Conservation (phyloP, 2,329 filamentous ascomycete genomes). For the Ophiosphaerella narmari region DNA sequence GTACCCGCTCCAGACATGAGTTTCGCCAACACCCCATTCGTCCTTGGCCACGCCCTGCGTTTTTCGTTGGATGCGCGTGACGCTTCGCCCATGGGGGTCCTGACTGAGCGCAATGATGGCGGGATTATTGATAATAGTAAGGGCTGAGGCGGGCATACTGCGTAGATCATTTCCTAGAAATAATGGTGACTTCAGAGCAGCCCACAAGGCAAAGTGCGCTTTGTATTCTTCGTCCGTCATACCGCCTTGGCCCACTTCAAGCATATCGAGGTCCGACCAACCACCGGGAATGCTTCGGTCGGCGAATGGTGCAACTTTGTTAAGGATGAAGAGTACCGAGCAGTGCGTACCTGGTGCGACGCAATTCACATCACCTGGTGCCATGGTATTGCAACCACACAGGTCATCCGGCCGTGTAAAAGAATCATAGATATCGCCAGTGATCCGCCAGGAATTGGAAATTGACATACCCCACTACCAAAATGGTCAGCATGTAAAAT, state of each 20-base stretch:
- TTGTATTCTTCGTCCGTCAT: slow-evolving; percentile 42
- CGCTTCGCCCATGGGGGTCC: slow-evolving; percentile 27
- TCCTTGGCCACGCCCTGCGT: slow-evolving; percentile 24
- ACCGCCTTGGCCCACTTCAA: slow-evolving; percentile 36
- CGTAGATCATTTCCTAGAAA: slow-evolving; percentile 51
- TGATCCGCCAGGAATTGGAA: slow-evolving; percentile 43
- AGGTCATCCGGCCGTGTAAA: slow-evolving; percentile 35
- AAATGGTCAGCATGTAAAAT: slow-evolving; percentile 2
- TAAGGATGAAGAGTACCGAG: slow-evolving; percentile 35
- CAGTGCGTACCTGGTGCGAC: slow-evolving; percentile 34
- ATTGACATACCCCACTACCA: slow-evolving; percentile 41
- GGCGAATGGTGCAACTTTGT: slow-evolving; percentile 34
- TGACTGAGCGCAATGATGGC: slow-evolving; percentile 34
- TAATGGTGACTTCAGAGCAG: slow-evolving; percentile 49
- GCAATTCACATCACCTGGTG: slow-evolving; percentile 30
- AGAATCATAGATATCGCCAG: slow-evolving; percentile 37
- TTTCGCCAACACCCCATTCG: slow-evolving; percentile 29
- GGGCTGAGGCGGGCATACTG: slow-evolving; percentile 44
- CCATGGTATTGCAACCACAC: slow-evolving; percentile 31
- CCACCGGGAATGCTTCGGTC: slow-evolving; percentile 34
- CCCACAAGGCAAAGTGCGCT: slow-evolving; percentile 49
- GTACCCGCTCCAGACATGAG: slow-evolving; percentile 29
- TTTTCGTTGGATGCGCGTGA: slow-evolving; percentile 26
- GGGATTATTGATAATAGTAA: slow-evolving; percentile 48
- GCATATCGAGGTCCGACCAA: slow-evolving; percentile 40